Evolutionary conservation across 208 protist genomes (phyloP), one percentile per base, ranked within the genome.

Genomic region (Angomonas ambiguus): DNA sequence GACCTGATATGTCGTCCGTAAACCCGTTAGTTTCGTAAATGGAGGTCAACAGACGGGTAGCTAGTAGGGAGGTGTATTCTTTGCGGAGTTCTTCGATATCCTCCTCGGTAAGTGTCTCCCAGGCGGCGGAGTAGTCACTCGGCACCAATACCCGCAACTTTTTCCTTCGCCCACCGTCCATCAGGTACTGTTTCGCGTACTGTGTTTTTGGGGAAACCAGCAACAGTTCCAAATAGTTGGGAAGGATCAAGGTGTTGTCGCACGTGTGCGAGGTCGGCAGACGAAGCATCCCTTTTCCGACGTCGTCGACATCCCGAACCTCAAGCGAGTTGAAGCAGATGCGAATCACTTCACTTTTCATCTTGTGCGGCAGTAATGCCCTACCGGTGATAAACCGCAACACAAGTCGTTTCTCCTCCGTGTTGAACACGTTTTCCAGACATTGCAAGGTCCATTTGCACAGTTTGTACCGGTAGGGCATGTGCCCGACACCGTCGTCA

Each of bases 381-480:
- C 76, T 55, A 0, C 82, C 82, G 0, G 76, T 88, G 31, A 85
- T 77, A 65, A 88, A 81, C 22, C 74, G 68, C 53, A 88, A 63
- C 38, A 88, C 51, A 24, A 70, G 20, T 10, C 73, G 77, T 57
- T 74, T 76, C 58, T 83, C 73, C 11, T 45, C 32, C 1, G 73
- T 18, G 24, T 62, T 69, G 67, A 85, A 74, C 25, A 71, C 27
- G 0, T 80, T 62, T n/a, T 88, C 74, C n/a, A 88, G 55, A 53
- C 71, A 77, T 8, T 34, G n/a, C 41, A 72, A 31, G 5, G 71
- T 62, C 4, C 32, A 57, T 27, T 76, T 61, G 53, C 35, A 65
- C 41, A 79, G 4, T 27, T 51, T 59, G 30, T 63, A 20, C 38
- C 70, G 62, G 61, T 83, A 78, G 22, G 22, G 32, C 11, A 28